Evolutionary conservation across 169 alveolate genomes (phyloP).

Genomic region (Plasmodium vinckei): DNA sequence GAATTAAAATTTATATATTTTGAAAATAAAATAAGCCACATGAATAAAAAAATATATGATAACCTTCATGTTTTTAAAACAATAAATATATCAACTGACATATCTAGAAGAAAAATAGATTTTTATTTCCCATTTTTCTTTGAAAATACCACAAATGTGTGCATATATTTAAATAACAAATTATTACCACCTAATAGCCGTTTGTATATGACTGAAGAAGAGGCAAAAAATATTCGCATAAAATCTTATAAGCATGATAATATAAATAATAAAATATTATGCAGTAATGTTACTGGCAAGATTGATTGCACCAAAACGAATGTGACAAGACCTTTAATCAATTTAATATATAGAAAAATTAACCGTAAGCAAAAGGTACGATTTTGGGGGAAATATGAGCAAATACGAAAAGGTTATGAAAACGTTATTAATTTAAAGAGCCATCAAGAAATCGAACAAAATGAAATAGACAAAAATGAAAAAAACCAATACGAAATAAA

Average conservation of each 20-base stretch:
- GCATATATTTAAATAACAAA: slow-evolving; percentile 77
- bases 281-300: slow-evolving; percentile 78
- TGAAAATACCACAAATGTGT: slow-evolving; percentile 81
- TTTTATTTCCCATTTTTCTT: slow-evolving; percentile 81
- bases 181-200: slow-evolving; percentile 81
- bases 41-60: slow-evolving; percentile 64
- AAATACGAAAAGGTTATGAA: slow-evolving; percentile 17
- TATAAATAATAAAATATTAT: slow-evolving; percentile 75
- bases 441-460: background rate
- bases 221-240: slow-evolving; percentile 75
- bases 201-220: slow-evolving; percentile 83
- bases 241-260: slow-evolving; percentile 79
- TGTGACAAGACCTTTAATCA: slow-evolving; percentile 71
- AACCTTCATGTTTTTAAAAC: slow-evolving; percentile 67
- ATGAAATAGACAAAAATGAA: background rate
- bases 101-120: slow-evolving; percentile 80
- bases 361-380: slow-evolving; percentile 57
- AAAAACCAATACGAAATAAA: no score
- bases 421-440: background rate
- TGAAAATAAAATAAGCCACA: slow-evolving; percentile 73
- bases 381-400: slow-evolving; percentile 74
- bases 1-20: slow-evolving; percentile 69
- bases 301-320: slow-evolving; percentile 82
- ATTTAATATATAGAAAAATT: slow-evolving; percentile 66
- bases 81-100: slow-evolving; percentile 80